These are phyloP conservation scores for Saksenaea vasiformis DNA, from an alignment of 371 early-diverging fungal species.

Conservation along the genomic window DNA sequence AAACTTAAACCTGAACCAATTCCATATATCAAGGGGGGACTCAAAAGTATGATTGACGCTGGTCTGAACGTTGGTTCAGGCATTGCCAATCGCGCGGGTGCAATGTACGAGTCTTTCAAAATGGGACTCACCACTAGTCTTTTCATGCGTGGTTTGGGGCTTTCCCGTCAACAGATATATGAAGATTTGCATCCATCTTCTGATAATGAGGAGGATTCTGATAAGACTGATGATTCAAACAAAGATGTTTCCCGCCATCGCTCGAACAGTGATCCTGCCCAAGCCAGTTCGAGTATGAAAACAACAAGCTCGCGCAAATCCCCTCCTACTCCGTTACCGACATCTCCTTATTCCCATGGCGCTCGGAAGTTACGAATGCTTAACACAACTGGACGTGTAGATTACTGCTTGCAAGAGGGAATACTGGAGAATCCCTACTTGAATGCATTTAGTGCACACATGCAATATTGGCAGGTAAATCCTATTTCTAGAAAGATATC, in stretches of 20 bases:
- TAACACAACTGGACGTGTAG: slow-evolving; percentile 74
- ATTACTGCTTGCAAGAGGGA: slow-evolving; percentile 80
- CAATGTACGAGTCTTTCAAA: slow-evolving; percentile 67
- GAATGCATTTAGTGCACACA: slow-evolving; percentile 73
- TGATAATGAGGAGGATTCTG: slow-evolving; percentile 18
- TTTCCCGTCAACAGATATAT: slow-evolving; percentile 45
- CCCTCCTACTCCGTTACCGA: slow-evolving; percentile 27
- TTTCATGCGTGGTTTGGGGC: slow-evolving; percentile 58
- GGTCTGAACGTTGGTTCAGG: slow-evolving; percentile 65
- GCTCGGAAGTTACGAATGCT: slow-evolving; percentile 53
- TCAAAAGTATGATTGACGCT: slow-evolving; percentile 67
- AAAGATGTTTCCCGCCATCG: slow-evolving; percentile 25
- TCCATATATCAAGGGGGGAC: slow-evolving; percentile 84
- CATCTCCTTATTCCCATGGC: slow-evolving; percentile 35
- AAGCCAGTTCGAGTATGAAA: not conserved
- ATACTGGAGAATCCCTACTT: slow-evolving; percentile 80
- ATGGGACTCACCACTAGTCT: slow-evolving; percentile 58
- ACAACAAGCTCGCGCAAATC: slow-evolving; percentile 15
- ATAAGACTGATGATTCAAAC: slow-evolving; percentile 15
- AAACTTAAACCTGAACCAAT: slow-evolving; percentile 70
- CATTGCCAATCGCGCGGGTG: slow-evolving; percentile 71
- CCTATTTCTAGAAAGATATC: not conserved
- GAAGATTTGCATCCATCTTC: slow-evolving; percentile 33
- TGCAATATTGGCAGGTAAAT: slow-evolving; percentile 73
- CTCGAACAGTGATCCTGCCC: slow-evolving; percentile 38